A percentile compares a stretch with the other conserved stretches of the same genome.
phyloP scores from a whole-genome alignment of 1,139 yeast species.

The Hyphopichia burtonii region DNA sequence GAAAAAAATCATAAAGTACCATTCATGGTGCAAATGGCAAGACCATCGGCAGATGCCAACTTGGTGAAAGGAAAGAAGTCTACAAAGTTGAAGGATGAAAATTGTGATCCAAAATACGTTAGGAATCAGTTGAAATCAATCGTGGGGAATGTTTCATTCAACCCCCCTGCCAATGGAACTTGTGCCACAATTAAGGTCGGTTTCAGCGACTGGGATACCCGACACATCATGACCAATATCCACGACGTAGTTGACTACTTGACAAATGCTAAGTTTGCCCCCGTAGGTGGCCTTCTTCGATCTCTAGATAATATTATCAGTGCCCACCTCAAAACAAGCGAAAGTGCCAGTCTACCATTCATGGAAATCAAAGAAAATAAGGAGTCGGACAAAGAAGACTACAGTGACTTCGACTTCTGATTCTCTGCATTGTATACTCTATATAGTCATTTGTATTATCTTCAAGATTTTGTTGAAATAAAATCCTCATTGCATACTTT shows the following conservation, averaged over 20 bases:
- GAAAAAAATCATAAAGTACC: conserved; percentile 62
- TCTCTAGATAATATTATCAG: conserved; percentile 44
- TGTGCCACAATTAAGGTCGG: conserved; percentile 56
- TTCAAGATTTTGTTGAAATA: too few relatives aligned
- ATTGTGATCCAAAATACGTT: conserved; percentile 62
- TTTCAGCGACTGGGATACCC: conserved; percentile 40
- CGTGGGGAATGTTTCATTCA: conserved; percentile 56
- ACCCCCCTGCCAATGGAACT: conserved; percentile 59
- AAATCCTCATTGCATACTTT: too few relatives aligned
- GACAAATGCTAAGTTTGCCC: conserved; percentile 44
- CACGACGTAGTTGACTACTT: conserved; percentile 54
- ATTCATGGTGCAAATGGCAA: conserved; percentile 63
- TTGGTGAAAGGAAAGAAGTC: conserved; percentile 33
- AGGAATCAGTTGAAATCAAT: conserved; percentile 61
- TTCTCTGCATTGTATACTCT: neutral
- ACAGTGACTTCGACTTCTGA: conserved; percentile 32
- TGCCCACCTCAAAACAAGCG: conserved; percentile 59
- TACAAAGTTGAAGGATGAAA: conserved; percentile 47
- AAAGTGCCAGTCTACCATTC: conserved; percentile 58
- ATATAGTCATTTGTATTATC: neutral
- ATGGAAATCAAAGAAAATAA: conserved; percentile 15
- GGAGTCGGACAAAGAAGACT: conserved; percentile 17
- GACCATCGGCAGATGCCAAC: conserved; percentile 38
- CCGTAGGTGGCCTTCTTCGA: conserved; percentile 59
- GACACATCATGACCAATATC: conserved; percentile 52